These are phyloP conservation scores for Leishmania lainsoni DNA, from an alignment of 208 protist species.

Conservation along the genomic window DNA sequence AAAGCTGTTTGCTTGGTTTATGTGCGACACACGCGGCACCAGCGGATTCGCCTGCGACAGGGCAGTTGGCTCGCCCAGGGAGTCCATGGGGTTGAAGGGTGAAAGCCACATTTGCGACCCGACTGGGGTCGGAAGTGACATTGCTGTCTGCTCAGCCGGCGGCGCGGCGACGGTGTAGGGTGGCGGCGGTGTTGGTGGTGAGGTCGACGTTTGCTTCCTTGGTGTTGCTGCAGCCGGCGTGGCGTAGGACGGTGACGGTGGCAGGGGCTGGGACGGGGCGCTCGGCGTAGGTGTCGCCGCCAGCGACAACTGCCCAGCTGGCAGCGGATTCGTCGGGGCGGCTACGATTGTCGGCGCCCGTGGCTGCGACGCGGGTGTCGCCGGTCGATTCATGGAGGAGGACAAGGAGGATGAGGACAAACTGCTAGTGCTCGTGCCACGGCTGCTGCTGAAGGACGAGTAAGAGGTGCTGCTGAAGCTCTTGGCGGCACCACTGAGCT, in stretches of 20 bases:
- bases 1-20: background rate
- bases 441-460: constrained; percentile 23
- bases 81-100: background rate
- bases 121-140: background rate
- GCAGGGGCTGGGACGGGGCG: background rate
- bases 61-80: background rate
- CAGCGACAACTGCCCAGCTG: background rate
- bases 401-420: constrained; percentile 8
- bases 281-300: background rate
- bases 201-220: background rate
- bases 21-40: constrained; percentile 17
- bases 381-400: constrained; percentile 8
- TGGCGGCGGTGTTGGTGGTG: background rate
- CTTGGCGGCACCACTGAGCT: background rate
- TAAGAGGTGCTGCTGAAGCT: constrained; percentile 20
- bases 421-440: constrained; percentile 30
- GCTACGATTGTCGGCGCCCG: background rate
- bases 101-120: background rate
- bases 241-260: constrained; percentile 8
- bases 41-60: background rate
- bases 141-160: background rate
- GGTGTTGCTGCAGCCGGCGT: background rate
- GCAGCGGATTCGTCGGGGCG: background rate
- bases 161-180: background rate
- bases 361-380: background rate